A percentile compares a stretch with the other conserved stretches of the same genome.
phyloP scores from a whole-genome alignment of 805 yeast genomes.

The Starmerella scarabaei region DNA sequence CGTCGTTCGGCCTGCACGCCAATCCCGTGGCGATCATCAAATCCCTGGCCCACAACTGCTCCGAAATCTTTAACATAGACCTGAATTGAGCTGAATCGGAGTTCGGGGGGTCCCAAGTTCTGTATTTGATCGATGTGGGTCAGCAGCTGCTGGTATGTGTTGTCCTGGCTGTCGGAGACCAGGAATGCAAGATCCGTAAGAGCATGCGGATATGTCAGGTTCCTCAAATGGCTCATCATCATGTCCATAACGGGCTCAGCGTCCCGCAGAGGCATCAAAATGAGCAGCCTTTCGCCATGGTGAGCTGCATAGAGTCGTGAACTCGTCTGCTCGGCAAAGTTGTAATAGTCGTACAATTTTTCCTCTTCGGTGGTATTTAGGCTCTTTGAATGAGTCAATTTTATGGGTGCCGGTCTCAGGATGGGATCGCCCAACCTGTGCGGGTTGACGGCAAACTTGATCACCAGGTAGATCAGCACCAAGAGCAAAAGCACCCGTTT shows the following conservation, averaged over 20 bases:
- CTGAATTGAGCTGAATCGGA: conserved; percentile 64
- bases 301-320: conserved; percentile 25
- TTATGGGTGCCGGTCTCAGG: no score
- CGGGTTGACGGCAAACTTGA: conserved; percentile 4
- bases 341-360: conserved; percentile 47
- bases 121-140: conserved; percentile 39
- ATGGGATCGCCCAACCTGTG: not conserved
- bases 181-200: conserved; percentile 69
- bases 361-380: conserved; percentile 7
- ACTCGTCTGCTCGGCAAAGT: conserved; percentile 30
- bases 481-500: conserved; percentile 5
- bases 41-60: conserved; percentile 82
- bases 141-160: conserved; percentile 36
- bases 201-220: conserved; percentile 65
- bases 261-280: conserved; percentile 82
- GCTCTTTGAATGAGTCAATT: not conserved
- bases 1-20: conserved; percentile 93
- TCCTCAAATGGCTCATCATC: conserved; percentile 67
- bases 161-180: conserved; percentile 79
- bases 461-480: conserved; percentile 4
- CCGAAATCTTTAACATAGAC: conserved; percentile 88
- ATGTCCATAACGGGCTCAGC: conserved; percentile 78
- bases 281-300: conserved; percentile 55
- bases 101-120: conserved; percentile 21
- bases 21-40: conserved; percentile 87